Conservation (phyloP, 75 land plant species). For the Pinus tabuliformis region DNA sequence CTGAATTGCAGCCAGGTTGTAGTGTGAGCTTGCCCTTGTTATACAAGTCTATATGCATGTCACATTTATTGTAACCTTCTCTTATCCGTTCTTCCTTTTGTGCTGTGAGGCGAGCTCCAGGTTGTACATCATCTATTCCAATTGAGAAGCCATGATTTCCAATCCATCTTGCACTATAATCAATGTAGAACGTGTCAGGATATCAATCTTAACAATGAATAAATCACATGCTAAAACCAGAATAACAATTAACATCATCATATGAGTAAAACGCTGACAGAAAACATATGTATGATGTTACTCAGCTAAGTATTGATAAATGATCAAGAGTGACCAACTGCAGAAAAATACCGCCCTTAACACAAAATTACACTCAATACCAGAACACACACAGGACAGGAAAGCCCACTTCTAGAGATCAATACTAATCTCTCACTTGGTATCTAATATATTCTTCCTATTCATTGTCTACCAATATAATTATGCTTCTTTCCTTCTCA, state of each 20-base stretch:
- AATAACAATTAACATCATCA: neutral
- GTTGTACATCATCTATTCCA: constrained; percentile 98
- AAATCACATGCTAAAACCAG: neutral
- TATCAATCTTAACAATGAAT: neutral
- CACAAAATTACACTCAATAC: neutral
- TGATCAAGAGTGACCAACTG: neutral
- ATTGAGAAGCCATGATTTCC: constrained; percentile 99
- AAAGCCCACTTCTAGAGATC: neutral
- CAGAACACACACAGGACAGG: neutral
- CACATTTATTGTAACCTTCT: constrained; percentile 60
- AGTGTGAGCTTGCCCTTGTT: constrained; percentile 59
- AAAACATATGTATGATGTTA: neutral
- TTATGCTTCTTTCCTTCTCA: no score
- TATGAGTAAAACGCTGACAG: neutral
- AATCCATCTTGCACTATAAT: constrained; percentile 92
- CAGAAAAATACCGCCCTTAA: neutral
- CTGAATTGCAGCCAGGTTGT: constrained; percentile 77
- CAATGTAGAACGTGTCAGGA: neutral
- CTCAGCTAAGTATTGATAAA: neutral
- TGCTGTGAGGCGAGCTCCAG: constrained; percentile 42
- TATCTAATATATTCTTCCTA: neutral
- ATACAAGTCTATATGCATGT: constrained; percentile 49
- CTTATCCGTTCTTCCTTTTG: constrained; percentile 44
- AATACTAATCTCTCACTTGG: neutral
- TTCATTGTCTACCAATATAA: neutral